These are phyloP conservation scores for Eimeria sp. DNA, from an alignment of 169 alveolate genomes.

Conservation along the genomic window DNA sequence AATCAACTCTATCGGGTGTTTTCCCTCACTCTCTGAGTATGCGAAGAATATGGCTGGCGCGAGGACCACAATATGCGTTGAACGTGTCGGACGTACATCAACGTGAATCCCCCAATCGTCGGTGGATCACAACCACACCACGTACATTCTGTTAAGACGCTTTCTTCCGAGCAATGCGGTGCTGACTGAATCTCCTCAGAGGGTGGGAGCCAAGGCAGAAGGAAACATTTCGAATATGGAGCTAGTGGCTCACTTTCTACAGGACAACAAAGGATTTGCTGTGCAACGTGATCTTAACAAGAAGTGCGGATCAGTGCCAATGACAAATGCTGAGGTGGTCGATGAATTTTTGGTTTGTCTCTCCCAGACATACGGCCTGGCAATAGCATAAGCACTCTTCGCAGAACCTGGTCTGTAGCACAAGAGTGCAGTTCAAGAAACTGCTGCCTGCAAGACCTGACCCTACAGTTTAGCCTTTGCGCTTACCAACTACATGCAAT, in stretches of 20 bases:
- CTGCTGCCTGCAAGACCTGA: background rate
- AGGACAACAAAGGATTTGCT: background rate
- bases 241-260: background rate
- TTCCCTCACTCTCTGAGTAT: background rate
- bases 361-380: constrained; percentile 19
- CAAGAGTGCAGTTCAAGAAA: too few relatives aligned
- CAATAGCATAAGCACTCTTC: background rate
- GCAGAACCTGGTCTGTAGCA: background rate
- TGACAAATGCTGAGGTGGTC: background rate
- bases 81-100: background rate
- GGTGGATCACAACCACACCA: background rate
- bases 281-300: background rate
- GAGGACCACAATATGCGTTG: background rate
- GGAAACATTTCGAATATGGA: background rate
- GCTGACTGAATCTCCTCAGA: background rate
- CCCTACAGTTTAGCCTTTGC: background rate
- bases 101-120: background rate
- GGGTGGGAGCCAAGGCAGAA: background rate
- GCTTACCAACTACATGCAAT: background rate
- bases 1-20: background rate
- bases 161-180: background rate
- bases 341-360: background rate
- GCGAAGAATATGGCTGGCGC: background rate
- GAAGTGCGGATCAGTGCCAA: background rate
- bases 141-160: constrained; percentile 12